Conservation (phyloP, 176 grass and related monocot species). For the Bonia amplexicaulis region DNA sequence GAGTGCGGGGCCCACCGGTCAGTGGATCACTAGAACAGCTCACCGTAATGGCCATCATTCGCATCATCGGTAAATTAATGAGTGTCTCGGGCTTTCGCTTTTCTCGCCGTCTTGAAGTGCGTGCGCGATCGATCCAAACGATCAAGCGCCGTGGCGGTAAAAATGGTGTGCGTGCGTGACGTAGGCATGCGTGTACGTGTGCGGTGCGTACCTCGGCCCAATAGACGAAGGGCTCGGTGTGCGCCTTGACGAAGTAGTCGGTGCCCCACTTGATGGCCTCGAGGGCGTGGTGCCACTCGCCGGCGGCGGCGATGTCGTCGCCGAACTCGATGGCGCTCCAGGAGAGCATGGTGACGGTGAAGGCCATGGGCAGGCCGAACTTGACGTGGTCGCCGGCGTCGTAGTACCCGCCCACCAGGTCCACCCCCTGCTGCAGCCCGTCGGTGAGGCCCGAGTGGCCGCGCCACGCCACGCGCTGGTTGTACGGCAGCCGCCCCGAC, state of each 20-base stretch:
- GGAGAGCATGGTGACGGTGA: slow-evolving; percentile 86
- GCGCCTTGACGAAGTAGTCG: slow-evolving; percentile 95
- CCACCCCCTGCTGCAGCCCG: slow-evolving; percentile 88
- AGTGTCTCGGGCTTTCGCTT: background rate
- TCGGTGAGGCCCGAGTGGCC: slow-evolving; percentile 90
- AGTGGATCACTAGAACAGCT: background rate
- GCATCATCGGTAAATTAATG: background rate
- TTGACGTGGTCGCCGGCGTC: slow-evolving; percentile 94
- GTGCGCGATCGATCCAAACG: background rate
- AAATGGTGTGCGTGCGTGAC: background rate
- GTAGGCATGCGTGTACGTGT: background rate
- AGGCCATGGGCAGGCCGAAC: slow-evolving; percentile 95
- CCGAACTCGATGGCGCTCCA: slow-evolving; percentile 80
- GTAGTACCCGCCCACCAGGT: slow-evolving; percentile 86
- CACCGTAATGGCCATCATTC: slow-evolving; percentile 12
- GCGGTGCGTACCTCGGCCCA: slow-evolving; percentile 66
- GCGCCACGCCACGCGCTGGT: slow-evolving; percentile 76
- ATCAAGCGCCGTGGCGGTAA: background rate
- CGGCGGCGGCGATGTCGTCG: slow-evolving; percentile 50
- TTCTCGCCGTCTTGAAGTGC: background rate
- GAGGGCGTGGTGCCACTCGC: slow-evolving; percentile 56
- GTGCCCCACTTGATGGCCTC: slow-evolving; percentile 97
- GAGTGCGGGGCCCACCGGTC: background rate
- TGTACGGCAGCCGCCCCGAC: slow-evolving; percentile 77
- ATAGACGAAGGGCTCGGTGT: slow-evolving; percentile 76